Conservation (phyloP, 129 eudicot genomes). For the Escallonia herrerae region DNA sequence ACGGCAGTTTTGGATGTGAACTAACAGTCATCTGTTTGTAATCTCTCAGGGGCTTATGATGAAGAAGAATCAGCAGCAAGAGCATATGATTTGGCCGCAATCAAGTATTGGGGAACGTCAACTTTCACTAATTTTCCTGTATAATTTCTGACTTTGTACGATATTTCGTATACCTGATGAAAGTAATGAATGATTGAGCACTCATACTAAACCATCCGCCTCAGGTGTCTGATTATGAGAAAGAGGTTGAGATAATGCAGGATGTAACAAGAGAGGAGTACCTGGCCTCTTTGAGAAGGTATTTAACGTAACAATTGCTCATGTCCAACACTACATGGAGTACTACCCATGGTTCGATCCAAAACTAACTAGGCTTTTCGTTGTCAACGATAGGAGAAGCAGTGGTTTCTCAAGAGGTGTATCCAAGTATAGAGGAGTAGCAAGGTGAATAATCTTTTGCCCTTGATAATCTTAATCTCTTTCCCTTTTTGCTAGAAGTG, state of each 20-base stretch:
- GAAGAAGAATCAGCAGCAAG: constrained; percentile 87
- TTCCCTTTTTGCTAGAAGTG: no score
- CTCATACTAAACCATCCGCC: neutral
- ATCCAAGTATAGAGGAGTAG: constrained; percentile 84
- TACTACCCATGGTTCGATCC: neutral
- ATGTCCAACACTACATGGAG: neutral
- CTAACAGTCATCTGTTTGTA: neutral
- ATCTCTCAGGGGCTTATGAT: constrained; percentile 62
- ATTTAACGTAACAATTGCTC: neutral
- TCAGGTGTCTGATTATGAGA: constrained; percentile 55
- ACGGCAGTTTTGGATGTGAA: no score
- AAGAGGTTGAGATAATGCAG: constrained; percentile 68
- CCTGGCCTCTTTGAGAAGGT: constrained; percentile 84
- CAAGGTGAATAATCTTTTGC: constrained; percentile 33
- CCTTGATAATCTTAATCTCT: neutral
- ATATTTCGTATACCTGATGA: neutral
- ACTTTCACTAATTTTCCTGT: constrained; percentile 81
- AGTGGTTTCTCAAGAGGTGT: constrained; percentile 89
- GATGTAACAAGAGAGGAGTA: constrained; percentile 69
- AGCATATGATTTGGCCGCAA: constrained; percentile 86
- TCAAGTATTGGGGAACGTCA: constrained; percentile 79
- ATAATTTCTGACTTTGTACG: neutral
- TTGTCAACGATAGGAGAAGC: constrained; percentile 45
- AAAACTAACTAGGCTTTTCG: constrained; percentile 8
- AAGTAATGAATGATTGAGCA: neutral